These are phyloP conservation scores for Acacia confusa DNA, from an alignment of 306 rosid species.

Conservation along the genomic window DNA sequence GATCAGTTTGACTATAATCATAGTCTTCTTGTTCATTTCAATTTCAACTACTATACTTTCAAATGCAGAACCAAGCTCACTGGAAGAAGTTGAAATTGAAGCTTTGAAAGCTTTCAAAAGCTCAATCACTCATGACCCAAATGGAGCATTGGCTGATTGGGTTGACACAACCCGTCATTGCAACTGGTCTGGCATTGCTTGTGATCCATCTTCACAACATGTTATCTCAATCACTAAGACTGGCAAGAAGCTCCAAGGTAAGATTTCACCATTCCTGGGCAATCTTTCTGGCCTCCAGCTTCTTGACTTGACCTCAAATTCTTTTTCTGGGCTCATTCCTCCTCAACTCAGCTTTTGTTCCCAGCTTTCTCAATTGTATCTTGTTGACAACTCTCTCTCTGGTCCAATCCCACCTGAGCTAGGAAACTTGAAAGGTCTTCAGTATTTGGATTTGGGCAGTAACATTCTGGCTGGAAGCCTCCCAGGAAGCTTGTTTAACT, in stretches of 20 bases:
- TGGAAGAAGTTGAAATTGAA: conserved; percentile 53
- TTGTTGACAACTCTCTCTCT: conserved; percentile 55
- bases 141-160: conserved; percentile 63
- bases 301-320: conserved; percentile 69
- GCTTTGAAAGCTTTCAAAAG: conserved; percentile 70
- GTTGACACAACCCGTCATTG: conserved; percentile 49
- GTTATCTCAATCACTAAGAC: conserved; percentile 58
- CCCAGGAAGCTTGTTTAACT: conserved; percentile 69
- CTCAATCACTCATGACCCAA: conserved; percentile 53
- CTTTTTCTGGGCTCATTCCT: conserved; percentile 70
- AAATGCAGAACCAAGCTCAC: conserved; percentile 33
- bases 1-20: conserved; percentile 36
- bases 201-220: conserved; percentile 49
- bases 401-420: conserved; percentile 68
- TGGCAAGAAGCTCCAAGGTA: conserved; percentile 58
- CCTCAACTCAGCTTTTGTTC: conserved; percentile 58
- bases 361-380: conserved; percentile 53
- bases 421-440: conserved; percentile 50
- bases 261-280: conserved; percentile 73
- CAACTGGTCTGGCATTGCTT: conserved; percentile 78
- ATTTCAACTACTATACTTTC: conserved; percentile 28
- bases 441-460: conserved; percentile 48
- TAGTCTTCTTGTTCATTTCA: conserved; percentile 28
- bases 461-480: conserved; percentile 65
- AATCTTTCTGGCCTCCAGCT: conserved; percentile 78